Evolutionary conservation across 179 eudicot genomes (phyloP).

Genomic region (Beta corolliflora): DNA sequence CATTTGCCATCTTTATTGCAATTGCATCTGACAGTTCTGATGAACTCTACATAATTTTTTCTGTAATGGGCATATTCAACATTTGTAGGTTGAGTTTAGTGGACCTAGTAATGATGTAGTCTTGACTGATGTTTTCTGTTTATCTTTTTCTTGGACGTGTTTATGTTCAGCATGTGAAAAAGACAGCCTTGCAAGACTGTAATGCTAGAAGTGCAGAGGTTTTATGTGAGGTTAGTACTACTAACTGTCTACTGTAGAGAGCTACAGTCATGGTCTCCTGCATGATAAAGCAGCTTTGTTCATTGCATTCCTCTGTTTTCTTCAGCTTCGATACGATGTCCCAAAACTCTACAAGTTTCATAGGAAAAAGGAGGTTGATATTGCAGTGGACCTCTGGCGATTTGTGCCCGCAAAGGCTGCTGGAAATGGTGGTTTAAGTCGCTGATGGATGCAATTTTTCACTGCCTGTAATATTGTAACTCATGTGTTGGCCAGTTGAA

Average conservation of each 20-base stretch:
- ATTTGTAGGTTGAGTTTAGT: background rate
- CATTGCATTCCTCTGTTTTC: background rate
- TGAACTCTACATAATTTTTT: background rate
- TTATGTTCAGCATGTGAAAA: slow-evolving; percentile 62
- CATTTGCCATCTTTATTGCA: background rate
- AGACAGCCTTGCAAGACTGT: slow-evolving; percentile 64
- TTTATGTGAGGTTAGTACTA: slow-evolving; percentile 69
- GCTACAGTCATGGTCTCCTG: background rate
- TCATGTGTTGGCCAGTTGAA: background rate
- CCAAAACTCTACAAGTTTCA: slow-evolving; percentile 91
- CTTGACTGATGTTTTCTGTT: background rate
- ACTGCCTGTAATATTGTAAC: background rate
- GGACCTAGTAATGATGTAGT: background rate
- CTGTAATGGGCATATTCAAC: background rate
- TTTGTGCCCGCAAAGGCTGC: slow-evolving; percentile 55
- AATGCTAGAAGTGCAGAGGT: slow-evolving; percentile 87
- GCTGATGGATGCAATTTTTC: background rate
- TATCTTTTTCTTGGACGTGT: slow-evolving; percentile 4
- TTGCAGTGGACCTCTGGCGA: slow-evolving; percentile 97
- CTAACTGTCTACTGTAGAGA: background rate
- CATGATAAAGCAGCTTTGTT: background rate
- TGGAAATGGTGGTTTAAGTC: slow-evolving; percentile 15
- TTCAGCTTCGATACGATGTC: slow-evolving; percentile 82
- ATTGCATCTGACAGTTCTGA: background rate
- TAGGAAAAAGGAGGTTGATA: slow-evolving; percentile 93